Conservation (phyloP, 106 monocot genomes). For the Agapanthus africanus region DNA sequence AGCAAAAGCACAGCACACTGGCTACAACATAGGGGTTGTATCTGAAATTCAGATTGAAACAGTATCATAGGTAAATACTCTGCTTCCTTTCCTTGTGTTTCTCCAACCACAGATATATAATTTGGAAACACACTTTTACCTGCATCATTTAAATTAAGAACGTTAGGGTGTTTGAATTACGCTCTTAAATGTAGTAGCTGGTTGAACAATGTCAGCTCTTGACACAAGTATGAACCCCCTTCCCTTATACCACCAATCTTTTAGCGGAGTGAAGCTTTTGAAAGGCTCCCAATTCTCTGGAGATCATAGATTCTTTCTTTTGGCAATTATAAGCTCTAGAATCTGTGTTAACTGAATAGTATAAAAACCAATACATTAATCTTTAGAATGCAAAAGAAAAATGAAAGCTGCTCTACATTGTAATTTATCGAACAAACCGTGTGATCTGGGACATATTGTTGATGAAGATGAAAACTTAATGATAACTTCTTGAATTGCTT, state of each 20-base stretch:
- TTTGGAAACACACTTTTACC: slow-evolving; percentile 27
- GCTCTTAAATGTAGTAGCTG: slow-evolving; percentile 29
- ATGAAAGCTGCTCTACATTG: slow-evolving; percentile 12
- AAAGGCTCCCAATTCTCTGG: slow-evolving; percentile 42
- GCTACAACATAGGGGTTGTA: not conserved
- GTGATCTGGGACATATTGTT: too few species aligned
- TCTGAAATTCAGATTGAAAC: not conserved
- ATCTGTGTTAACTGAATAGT: slow-evolving; percentile 63
- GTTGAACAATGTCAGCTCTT: slow-evolving; percentile 34
- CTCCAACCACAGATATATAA: slow-evolving; percentile 8
- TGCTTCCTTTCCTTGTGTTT: not conserved
- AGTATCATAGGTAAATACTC: not conserved
- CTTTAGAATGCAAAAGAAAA: slow-evolving; percentile 21
- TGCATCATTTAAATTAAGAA: too few species aligned
- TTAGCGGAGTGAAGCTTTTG: slow-evolving; percentile 16
- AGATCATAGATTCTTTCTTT: slow-evolving; percentile 37
- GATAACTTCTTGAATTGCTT: slow-evolving; percentile 35
- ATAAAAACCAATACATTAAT: slow-evolving; percentile 39
- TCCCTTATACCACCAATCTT: too few species aligned
- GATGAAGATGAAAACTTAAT: slow-evolving; percentile 17
- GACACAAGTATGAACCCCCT: slow-evolving; percentile 19
- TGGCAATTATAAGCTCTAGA: slow-evolving; percentile 38
- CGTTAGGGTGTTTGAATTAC: slow-evolving; percentile 36
- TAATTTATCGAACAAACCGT: slow-evolving; percentile 32
- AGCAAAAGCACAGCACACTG: not conserved